phyloP scores from a whole-genome alignment of 495 filamentous ascomycete genomes.

The Copromyces sp. region DNA sequence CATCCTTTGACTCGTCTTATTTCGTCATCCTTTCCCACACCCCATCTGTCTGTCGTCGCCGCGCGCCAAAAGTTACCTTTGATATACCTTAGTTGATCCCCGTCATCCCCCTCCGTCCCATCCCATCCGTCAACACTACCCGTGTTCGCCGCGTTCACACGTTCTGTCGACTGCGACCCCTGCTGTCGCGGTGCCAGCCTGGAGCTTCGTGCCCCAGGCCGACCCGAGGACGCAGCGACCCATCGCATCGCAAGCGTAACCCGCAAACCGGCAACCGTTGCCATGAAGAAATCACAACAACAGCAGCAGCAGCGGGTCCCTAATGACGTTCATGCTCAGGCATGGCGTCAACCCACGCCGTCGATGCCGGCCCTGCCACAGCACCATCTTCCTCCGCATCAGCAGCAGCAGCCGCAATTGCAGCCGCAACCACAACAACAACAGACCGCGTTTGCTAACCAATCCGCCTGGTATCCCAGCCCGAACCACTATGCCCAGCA shows the following conservation, averaged over 20 bases:
- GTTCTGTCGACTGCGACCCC: slow-evolving; percentile 5
- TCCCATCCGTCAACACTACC: neutral
- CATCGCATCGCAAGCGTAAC: neutral
- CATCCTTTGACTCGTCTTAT: neutral
- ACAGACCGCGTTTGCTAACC: slow-evolving; percentile 25
- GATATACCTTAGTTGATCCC: neutral
- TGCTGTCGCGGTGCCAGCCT: slow-evolving; percentile 18
- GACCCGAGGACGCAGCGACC: slow-evolving; percentile 11
- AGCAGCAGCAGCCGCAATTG: slow-evolving; percentile 12
- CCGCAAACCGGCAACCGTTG: slow-evolving; percentile 6
- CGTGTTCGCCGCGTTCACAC: neutral
- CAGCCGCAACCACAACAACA: slow-evolving; percentile 7
- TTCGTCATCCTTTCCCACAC: neutral
- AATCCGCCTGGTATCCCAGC: slow-evolving; percentile 23
- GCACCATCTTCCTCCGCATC: slow-evolving; percentile 13
- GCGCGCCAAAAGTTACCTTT: neutral
- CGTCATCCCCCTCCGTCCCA: neutral
- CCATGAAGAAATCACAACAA: slow-evolving; percentile 20
- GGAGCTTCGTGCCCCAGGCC: slow-evolving; percentile 21
- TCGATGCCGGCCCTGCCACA: slow-evolving; percentile 24
- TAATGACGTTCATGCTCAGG: slow-evolving; percentile 19
- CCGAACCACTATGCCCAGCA: slow-evolving; percentile 23
- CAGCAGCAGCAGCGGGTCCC: slow-evolving; percentile 13
- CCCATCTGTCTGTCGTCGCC: neutral
- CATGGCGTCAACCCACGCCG: slow-evolving; percentile 26